Evolutionary conservation across 2,329 filamentous ascomycete species (phyloP), one percentile per base, ranked within the genome.

Genomic region (Fusarium mexicanum): DNA sequence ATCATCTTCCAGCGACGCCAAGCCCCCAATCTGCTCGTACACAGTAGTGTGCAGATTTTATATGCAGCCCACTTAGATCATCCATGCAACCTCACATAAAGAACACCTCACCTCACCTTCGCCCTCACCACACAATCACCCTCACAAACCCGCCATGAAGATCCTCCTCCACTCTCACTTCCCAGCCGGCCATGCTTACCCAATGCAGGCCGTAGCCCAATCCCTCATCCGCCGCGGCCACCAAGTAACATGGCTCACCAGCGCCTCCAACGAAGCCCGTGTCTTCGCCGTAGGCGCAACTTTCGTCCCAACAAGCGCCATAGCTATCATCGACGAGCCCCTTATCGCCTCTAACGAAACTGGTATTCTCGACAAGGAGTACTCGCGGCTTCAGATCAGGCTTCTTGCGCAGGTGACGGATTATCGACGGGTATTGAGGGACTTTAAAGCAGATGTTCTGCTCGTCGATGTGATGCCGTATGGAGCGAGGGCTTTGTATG

Each of bases 141-240:
- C 20, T 44, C n/a, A n/a, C n/a, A 16, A n/a, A 38, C 9, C 2
- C 59, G 41, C 43, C n/a, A 82, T 84, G 80, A 84, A 81, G 54
- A 76, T 85, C 53, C 78, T 85, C 17, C 75, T 84, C 13, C 79
- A 84, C 60, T 84, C 83, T 14, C 82, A 83, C 61, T 84, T 83
- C 47, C 83, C 82, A 16, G 82, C 81, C 0, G 83, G 82, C 44
- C 83, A 84, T 75, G 79, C 81, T 31, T 80, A 82, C 40, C 83
- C 83, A 20, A 83, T 83, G 80, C 82, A 83, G 61, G 82, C 83
- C 10, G 77, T 84, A 8, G 82, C 82, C 54, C 77, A 80, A 62
- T 80, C 82, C 53, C 81, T 84, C 29, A 76, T 83, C 38, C 76
- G 76, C 31, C 80, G 79, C 38, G 82, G 82, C 64, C 83, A 85